Base-by-base conservation (phyloP, 768 basidiomycete species). In the Lactifluus volemus region DNA sequence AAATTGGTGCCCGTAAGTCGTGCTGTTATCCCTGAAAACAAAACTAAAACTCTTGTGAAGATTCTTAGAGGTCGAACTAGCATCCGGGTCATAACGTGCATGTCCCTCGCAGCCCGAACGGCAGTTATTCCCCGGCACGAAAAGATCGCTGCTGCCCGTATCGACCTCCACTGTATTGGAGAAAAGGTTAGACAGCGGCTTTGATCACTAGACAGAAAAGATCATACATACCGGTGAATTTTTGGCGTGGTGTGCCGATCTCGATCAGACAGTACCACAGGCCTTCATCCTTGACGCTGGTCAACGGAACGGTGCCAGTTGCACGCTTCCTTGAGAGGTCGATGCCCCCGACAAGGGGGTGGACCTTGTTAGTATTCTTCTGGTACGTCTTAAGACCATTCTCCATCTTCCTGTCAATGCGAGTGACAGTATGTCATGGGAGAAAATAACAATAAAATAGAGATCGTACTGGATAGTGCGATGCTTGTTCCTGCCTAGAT, bases 21-120 rank as follows among this genome's bases (percentile, higher is more conserved):
- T 58, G 38, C 76, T 74, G 2, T 79, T 77, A 53, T 73, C 78
- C 17, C 70, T 71, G 61, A 78, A 82, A 1, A 42, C 1, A 10
- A 79, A 65, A 7, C 61, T 41, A 64, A 79, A 76, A 0, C 65
- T 49, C 38, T 67, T 63, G 10, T 52, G 57, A 38, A 68, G 49
- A 62, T 70, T 59, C 3, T 63, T 36, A 9, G 77, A 70, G 9
- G 57, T 55, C 1, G 41, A 38, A 49, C 61, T 63, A 2, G 50
- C 12, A 12, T 19, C 10, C 21, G 57, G 49, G 15, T 50, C 2
- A 41, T 65, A 62, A 12, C 2, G 0, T 4, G n/a, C 44, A 48
- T 62, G 63, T 0, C 64, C 62, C 7, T 60, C 25, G 59, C 78
- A 79, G 42, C 63, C 69, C 39, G 36, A 49, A 42, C 34, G 53